phyloP scores from a whole-genome alignment of 2,329 filamentous ascomycete species.

The Stachybotrys chartarum region DNA sequence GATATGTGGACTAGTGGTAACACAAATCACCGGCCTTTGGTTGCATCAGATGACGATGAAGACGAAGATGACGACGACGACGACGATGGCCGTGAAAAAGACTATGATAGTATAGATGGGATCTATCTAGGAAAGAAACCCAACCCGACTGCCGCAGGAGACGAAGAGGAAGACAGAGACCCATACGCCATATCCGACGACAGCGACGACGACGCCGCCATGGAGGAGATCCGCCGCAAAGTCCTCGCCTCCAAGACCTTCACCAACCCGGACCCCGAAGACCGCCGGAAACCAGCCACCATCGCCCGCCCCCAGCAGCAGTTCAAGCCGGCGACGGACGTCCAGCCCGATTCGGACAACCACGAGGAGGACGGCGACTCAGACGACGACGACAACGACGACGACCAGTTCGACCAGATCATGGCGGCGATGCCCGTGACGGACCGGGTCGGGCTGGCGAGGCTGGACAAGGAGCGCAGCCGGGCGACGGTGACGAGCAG shows the following conservation, averaged over 20 bases:
- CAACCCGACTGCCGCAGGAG: constrained; percentile 16
- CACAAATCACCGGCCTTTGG: constrained; percentile 58
- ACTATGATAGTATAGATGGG: constrained; percentile 42
- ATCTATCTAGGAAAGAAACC: constrained; percentile 50
- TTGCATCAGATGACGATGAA: constrained; percentile 50
- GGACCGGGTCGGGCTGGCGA: constrained; percentile 65
- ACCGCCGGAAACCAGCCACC: constrained; percentile 42
- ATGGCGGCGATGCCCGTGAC: constrained; percentile 87
- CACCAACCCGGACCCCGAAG: constrained; percentile 41
- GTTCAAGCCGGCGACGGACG: constrained; percentile 54
- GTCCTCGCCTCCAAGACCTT: constrained; percentile 93
- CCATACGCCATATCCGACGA: constrained; percentile 73
- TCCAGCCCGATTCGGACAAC: constrained; percentile 66
- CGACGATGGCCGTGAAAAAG: constrained; percentile 35
- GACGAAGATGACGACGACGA: constrained; percentile 42
- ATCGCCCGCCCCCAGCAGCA: constrained; percentile 14
- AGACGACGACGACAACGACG: constrained; percentile 43
- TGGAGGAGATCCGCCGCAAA: constrained; percentile 84
- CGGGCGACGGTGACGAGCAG: constrained; percentile 39
- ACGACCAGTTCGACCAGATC: constrained; percentile 86
- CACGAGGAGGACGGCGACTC: constrained; percentile 21
- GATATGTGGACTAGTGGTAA: constrained; percentile 93
- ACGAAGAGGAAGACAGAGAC: constrained; percentile 47
- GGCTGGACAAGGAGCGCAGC: constrained; percentile 48
- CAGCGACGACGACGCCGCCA: constrained; percentile 72